Base-by-base conservation (phyloP, 164 flowering plant species). In the Chloranthus sessilifolius region DNA sequence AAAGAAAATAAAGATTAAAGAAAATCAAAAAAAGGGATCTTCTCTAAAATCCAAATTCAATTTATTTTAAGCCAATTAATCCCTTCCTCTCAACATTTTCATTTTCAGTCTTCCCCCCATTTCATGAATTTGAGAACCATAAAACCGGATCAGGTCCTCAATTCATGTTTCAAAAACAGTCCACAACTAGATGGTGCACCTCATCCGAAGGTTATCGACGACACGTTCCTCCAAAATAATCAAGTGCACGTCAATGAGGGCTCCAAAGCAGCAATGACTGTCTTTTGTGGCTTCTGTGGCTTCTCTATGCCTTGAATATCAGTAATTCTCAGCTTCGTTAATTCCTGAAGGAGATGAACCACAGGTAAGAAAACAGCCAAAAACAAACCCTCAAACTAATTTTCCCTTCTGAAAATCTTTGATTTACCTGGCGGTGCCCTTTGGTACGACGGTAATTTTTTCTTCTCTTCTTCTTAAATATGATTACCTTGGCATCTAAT, bases 381-480 rank as follows among this genome's bases (percentile, higher is more conserved):
- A 17, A 16, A 43, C 11, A 1, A 9, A 0, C 8, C 31, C 24
- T 47, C n/a, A 38, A 16, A 45, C 31, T 20, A 15, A 29, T 47
- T 29, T 10, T 19, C 25, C 33, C 19, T 44, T 26, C 25, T 40
- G 19, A 28, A 1, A 5, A 11, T 51, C 19, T 27, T 37, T 24
- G 17, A 55, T 35, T 58, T 80, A 94, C 97, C 88, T 89, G 99
- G 24, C 97, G 84, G 61, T 94, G 99, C 35, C 97, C 97, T 59
- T 81, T 94, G 52, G 92, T 84, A 59, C 97, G 58, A 1, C 97
- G 83, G 60, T 94, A 94, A 54, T 89, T 89, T 84, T 94, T 94
- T 52, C 97, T 79, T 55, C 96, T 77, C 69, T 94, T 94, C 69
- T 94, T 94, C 88, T 94, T 94, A 44, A 94, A 94, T 56, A 89